phyloP scores from a whole-genome alignment of 2,329 filamentous ascomycete genomes.

The Fusarium sp. region DNA sequence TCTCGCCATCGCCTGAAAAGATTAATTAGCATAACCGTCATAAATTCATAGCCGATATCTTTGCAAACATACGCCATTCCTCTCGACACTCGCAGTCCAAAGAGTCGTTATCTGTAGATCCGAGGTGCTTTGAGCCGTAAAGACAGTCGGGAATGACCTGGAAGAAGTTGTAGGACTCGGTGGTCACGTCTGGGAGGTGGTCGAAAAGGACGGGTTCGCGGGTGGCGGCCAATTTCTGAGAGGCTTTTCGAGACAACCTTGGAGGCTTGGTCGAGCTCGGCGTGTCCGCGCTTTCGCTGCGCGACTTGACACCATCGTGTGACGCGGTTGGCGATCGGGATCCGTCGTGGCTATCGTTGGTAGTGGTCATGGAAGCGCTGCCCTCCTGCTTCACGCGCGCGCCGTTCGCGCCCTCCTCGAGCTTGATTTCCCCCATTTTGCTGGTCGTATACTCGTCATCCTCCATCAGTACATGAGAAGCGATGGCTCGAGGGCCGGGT shows the following conservation, averaged over 20 bases:
- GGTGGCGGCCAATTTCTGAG: slow-evolving; percentile 73
- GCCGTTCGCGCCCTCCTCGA: slow-evolving; percentile 57
- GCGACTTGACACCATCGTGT: slow-evolving; percentile 59
- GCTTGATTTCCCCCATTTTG: slow-evolving; percentile 60
- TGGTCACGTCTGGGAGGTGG: slow-evolving; percentile 82
- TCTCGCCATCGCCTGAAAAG: slow-evolving; percentile 69
- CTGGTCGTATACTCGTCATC: slow-evolving; percentile 56
- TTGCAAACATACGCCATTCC: slow-evolving; percentile 84
- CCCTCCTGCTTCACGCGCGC: slow-evolving; percentile 56
- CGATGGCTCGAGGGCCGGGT: slow-evolving; percentile 23
- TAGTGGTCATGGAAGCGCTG: slow-evolving; percentile 55
- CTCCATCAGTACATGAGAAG: slow-evolving; percentile 53
- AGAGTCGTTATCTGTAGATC: slow-evolving; percentile 88
- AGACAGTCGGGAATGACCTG: slow-evolving; percentile 86
- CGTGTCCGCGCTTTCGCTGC: slow-evolving; percentile 61
- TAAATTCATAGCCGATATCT: not conserved
- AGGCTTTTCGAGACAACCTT: slow-evolving; percentile 79
- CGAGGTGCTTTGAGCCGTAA: slow-evolving; percentile 92
- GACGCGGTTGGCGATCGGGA: slow-evolving; percentile 57
- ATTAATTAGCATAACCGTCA: slow-evolving; percentile 21
- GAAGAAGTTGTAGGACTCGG: slow-evolving; percentile 81
- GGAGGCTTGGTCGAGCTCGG: slow-evolving; percentile 68
- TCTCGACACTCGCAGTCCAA: slow-evolving; percentile 96
- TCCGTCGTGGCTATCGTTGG: slow-evolving; percentile 43
- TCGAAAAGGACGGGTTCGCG: slow-evolving; percentile 76